A percentile compares a stretch with the other conserved stretches of the same genome.
Evolutionary conservation across 2,329 filamentous ascomycete species (phyloP).

Genomic region (Trichoderma arundinaceum): DNA sequence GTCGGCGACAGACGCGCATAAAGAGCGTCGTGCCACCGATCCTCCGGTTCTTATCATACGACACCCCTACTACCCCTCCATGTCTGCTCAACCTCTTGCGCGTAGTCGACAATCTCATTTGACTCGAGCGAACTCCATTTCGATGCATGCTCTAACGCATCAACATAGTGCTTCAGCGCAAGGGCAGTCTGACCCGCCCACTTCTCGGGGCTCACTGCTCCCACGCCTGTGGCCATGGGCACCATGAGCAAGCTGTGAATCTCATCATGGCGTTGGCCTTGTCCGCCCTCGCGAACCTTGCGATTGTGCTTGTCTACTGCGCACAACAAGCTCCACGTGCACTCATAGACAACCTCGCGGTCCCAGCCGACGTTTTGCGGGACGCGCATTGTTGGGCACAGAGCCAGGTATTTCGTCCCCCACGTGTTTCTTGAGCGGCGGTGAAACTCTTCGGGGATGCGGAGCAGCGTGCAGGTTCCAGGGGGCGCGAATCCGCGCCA

Average conservation of each 20-base stretch:
- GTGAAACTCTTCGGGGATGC: constrained; percentile 48
- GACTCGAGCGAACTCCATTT: constrained; percentile 48
- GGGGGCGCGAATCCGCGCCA: constrained; percentile 58
- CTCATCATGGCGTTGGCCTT: constrained; percentile 32
- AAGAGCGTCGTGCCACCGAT: not conserved
- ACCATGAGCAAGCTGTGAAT: constrained; percentile 57
- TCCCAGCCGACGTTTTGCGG: constrained; percentile 55
- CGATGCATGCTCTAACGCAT: constrained; percentile 51
- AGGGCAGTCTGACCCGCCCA: constrained; percentile 59
- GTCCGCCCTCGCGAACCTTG: constrained; percentile 23
- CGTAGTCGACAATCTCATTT: constrained; percentile 24
- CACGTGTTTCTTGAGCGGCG: constrained; percentile 46
- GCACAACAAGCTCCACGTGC: constrained; percentile 58
- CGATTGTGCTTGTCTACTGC: constrained; percentile 56
- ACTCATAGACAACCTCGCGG: constrained; percentile 59
- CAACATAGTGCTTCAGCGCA: constrained; percentile 58
- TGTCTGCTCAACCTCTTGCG: constrained; percentile 24
- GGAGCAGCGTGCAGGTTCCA: constrained; percentile 55
- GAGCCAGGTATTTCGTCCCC: constrained; percentile 51
- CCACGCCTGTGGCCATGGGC: constrained; percentile 57
- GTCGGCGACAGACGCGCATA: no score
- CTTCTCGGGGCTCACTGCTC: constrained; percentile 50
- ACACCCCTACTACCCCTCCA: not conserved
- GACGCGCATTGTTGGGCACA: constrained; percentile 61
- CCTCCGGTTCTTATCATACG: not conserved